These are phyloP conservation scores for Litchi chinensis DNA, from an alignment of 345 rosid genomes.

Conservation along the genomic window DNA sequence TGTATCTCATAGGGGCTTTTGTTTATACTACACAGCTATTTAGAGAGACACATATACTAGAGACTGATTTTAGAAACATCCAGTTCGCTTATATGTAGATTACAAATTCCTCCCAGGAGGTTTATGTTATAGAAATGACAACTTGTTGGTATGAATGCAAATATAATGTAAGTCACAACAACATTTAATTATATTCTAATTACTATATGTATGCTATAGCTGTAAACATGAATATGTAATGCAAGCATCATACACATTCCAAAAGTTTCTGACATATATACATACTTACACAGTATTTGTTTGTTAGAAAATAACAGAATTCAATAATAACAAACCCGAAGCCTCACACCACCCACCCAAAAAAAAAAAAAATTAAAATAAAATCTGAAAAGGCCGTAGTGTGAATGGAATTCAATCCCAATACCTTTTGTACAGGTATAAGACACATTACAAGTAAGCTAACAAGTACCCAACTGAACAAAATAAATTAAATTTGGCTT, in stretches of 20 bases:
- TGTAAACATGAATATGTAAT: no score
- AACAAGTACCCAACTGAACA: background rate
- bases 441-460: background rate
- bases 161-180: background rate
- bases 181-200: no score
- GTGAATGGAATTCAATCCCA: background rate
- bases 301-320: no score
- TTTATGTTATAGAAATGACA: no score
- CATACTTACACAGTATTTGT: no score
- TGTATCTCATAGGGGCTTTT: no score
- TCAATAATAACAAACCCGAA: no score
- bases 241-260: no score
- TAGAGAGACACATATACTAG: background rate
- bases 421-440: background rate
- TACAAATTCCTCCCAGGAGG: background rate
- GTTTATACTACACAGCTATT: background rate
- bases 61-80: background rate
- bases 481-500: background rate
- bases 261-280: no score
- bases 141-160: background rate
- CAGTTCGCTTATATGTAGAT: background rate
- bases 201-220: no score
- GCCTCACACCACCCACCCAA: no score
- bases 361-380: no score
- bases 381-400: background rate